These are phyloP conservation scores for Stemphylium lycopersici DNA, from an alignment of 2,329 filamentous ascomycete genomes.

Conservation along the genomic window DNA sequence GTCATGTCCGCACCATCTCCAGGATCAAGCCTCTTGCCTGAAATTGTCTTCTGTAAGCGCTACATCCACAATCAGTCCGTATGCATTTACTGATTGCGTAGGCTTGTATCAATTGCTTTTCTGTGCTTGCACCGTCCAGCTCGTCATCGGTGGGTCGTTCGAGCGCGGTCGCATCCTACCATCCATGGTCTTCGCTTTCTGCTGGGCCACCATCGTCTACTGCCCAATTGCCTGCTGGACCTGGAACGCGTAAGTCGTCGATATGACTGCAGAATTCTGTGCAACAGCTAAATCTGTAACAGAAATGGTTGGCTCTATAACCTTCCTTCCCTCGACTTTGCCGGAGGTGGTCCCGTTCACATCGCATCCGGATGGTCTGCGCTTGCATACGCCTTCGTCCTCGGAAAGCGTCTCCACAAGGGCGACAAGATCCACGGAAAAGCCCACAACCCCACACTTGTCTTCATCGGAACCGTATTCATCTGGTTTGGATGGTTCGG, in stretches of 20 bases:
- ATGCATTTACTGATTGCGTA: not conserved
- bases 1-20: conserved; percentile 66
- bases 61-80: not conserved
- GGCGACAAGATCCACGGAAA: conserved; percentile 59
- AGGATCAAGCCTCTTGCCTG: conserved; percentile 63
- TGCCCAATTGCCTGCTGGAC: conserved; percentile 70
- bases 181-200: conserved; percentile 68
- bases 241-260: conserved; percentile 65
- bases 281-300: conserved; percentile 5
- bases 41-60: conserved; percentile 66
- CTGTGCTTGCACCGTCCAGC: conserved; percentile 66
- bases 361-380: conserved; percentile 68
- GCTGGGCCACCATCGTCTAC: conserved; percentile 70
- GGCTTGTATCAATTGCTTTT: conserved; percentile 68
- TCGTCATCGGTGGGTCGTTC: conserved; percentile 69
- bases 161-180: conserved; percentile 68
- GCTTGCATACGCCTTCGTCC: conserved; percentile 67
- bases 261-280: no score
- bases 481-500: conserved; percentile 71
- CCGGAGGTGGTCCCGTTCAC: conserved; percentile 68
- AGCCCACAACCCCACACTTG: conserved; percentile 67
- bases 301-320: conserved; percentile 66
- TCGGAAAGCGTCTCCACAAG: conserved; percentile 63
- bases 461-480: conserved; percentile 68
- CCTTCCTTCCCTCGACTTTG: conserved; percentile 65